Conservation (phyloP, 176 grass and related monocot genomes). For the Musa beccarii region DNA sequence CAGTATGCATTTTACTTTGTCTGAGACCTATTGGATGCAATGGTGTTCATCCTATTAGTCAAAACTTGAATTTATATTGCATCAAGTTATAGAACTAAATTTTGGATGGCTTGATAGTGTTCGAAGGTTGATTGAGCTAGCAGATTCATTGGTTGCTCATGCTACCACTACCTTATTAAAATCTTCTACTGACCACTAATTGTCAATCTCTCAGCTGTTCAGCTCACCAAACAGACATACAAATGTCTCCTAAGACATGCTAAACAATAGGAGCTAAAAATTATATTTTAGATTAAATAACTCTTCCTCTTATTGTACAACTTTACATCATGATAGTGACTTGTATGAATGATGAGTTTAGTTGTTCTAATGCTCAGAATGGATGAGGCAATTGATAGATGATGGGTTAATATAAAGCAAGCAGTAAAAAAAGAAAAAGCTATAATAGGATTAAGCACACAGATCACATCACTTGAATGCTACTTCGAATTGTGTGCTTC, state of each 20-base stretch:
- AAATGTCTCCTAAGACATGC: too few species aligned
- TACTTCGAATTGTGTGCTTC: neutral
- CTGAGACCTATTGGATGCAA: too few species aligned
- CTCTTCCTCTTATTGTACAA: neutral
- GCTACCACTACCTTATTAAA: too few species aligned
- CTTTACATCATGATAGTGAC: neutral
- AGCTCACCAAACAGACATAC: too few species aligned
- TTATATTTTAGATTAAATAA: too few species aligned
- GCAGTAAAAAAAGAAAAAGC: too few species aligned
- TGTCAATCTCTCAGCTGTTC: neutral
- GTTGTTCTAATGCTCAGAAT: neutral
- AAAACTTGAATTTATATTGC: too few species aligned
- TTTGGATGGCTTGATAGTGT: neutral
- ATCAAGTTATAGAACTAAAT: neutral
- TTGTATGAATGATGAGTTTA: neutral
- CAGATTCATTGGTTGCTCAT: neutral
- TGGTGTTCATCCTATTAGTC: too few species aligned
- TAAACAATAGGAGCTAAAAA: too few species aligned
- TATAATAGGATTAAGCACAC: neutral
- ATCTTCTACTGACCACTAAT: too few species aligned
- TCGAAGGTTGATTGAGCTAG: neutral
- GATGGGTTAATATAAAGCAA: too few species aligned
- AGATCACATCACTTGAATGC: neutral
- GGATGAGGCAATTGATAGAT: neutral
- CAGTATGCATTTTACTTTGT: too few species aligned